Evolutionary conservation across 306 rosid species (phyloP).

Genomic region (Ceratonia siliqua): DNA sequence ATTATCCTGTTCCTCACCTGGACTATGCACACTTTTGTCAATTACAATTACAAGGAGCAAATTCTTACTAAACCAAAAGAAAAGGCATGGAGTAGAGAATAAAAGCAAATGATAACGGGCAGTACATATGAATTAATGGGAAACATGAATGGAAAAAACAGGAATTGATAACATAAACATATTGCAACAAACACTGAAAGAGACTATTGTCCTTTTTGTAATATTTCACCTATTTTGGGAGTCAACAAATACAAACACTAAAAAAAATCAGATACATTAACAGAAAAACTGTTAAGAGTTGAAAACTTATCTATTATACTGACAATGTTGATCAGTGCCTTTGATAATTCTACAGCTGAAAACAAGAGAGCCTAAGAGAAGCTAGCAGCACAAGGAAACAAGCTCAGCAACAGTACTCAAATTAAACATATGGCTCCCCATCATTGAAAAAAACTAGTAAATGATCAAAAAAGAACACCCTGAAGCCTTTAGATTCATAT

Average conservation of each 20-base stretch:
- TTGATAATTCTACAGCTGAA: not conserved
- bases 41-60: not conserved
- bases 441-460: not conserved
- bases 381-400: not conserved
- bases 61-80: not conserved
- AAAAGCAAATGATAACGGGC: not conserved
- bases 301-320: not conserved
- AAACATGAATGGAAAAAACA: no score
- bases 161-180: not conserved
- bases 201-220: not conserved
- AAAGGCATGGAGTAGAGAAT: not conserved
- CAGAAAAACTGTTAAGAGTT: not conserved
- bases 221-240: no score
- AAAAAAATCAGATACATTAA: not conserved
- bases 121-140: not conserved
- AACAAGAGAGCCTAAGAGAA: not conserved
- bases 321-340: not conserved
- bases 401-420: not conserved
- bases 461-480: not conserved
- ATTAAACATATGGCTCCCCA: not conserved
- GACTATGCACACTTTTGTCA: not conserved
- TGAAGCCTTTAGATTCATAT: not conserved
- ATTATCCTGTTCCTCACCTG: conserved; percentile 84
- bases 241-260: not conserved
- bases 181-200: not conserved